phyloP scores from a whole-genome alignment of 2,329 filamentous ascomycete genomes.

The Lachnellula cervina region DNA sequence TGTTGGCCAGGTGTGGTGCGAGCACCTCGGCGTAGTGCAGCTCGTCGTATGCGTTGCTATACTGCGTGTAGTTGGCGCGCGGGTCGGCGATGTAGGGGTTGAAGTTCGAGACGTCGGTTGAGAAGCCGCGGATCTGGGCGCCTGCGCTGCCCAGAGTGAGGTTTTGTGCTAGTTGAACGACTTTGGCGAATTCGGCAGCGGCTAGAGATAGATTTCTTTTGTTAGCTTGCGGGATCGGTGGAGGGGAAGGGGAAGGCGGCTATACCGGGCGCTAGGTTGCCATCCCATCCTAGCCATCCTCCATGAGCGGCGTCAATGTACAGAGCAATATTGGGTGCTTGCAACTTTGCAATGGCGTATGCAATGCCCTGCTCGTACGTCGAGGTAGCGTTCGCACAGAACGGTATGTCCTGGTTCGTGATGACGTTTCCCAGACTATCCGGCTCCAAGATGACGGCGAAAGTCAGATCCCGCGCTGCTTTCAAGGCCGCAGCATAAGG shows the following conservation, averaged over 20 bases:
- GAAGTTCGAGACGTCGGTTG: conserved; percentile 43
- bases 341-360: conserved; percentile 37
- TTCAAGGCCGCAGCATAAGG: conserved; percentile 36
- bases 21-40: conserved; percentile 37
- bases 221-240: neutral
- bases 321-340: conserved; percentile 35
- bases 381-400: conserved; percentile 36
- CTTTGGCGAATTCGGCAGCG: conserved; percentile 37
- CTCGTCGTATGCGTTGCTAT: conserved; percentile 38
- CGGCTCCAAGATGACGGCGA: conserved; percentile 41
- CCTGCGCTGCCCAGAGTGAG: conserved; percentile 5
- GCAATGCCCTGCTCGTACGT: conserved; percentile 40
- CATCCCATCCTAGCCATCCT: conserved; percentile 40
- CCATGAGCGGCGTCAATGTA: conserved; percentile 41
- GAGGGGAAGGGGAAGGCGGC: neutral
- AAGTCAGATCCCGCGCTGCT: conserved; percentile 36
- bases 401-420: conserved; percentile 35
- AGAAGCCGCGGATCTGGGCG: conserved; percentile 35
- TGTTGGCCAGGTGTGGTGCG: conserved; percentile 34
- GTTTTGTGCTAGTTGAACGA: conserved; percentile 33
- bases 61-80: conserved; percentile 39
- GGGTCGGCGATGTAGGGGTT: conserved; percentile 37
- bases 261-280: conserved; percentile 36
- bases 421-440: conserved; percentile 41
- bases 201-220: conserved; percentile 23